These are phyloP conservation scores for Alternaria sp. DNA, from an alignment of 2,329 filamentous ascomycete genomes.

Conservation along the genomic window DNA sequence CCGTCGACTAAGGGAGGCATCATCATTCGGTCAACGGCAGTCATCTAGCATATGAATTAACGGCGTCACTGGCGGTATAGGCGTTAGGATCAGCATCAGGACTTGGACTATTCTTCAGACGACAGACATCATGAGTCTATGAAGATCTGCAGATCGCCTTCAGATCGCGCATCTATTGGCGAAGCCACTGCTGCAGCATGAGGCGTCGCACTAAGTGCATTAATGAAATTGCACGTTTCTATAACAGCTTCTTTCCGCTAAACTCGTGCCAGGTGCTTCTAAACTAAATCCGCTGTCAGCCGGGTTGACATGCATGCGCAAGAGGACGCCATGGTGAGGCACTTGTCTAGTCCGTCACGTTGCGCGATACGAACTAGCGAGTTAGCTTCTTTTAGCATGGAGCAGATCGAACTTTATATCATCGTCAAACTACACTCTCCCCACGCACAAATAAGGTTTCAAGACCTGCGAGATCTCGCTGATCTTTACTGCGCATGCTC, in stretches of 20 bases:
- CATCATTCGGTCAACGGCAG: conserved; percentile 10
- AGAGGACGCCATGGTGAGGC: conserved; percentile 5
- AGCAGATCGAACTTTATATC: conserved; percentile 14
- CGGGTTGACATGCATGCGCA: conserved; percentile 19
- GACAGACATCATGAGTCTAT: conserved; percentile 5
- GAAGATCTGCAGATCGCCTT: conserved; percentile 13
- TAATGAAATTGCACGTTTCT: conserved; percentile 17
- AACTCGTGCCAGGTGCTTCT: conserved; percentile 15
- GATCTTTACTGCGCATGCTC: background rate
- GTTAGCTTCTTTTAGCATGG: conserved; percentile 2
- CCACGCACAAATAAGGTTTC: conserved; percentile 1
- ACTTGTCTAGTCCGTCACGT: conserved; percentile 1
- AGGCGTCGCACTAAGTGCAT: conserved; percentile 22
- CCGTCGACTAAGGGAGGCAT: conserved; percentile 49
- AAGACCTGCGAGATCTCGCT: background rate
- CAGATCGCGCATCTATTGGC: conserved; percentile 12
- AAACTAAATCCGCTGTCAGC: conserved; percentile 28
- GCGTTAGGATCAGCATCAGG: conserved; percentile 13
- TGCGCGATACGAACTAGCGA: conserved; percentile 3
- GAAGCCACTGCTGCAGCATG: conserved; percentile 22
- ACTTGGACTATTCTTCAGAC: background rate
- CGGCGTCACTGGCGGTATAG: conserved; percentile 22
- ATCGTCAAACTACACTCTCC: conserved; percentile 20
- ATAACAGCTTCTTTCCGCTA: conserved; percentile 14
- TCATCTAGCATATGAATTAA: conserved; percentile 11